Conservation (phyloP, 176 grass and related monocot genomes). For the Phyllostachys edulis region DNA sequence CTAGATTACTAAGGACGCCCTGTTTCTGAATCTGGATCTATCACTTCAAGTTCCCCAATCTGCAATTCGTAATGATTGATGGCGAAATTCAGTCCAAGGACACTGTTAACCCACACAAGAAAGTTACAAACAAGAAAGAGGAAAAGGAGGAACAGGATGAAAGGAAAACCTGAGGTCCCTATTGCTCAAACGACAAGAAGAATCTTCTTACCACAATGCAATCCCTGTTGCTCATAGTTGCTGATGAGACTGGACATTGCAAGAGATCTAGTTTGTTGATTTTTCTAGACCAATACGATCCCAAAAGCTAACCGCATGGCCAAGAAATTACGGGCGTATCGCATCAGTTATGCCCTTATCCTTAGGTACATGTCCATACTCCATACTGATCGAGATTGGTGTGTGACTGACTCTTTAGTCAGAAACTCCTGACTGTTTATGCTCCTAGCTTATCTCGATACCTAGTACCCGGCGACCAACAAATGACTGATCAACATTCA, state of each 20-base stretch:
- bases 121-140: slow-evolving; percentile 11
- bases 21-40: slow-evolving; percentile 31
- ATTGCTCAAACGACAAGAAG: slow-evolving; percentile 43
- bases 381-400: not conserved
- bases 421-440: not conserved
- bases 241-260: slow-evolving; percentile 46
- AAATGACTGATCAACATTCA: not conserved
- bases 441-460: not conserved
- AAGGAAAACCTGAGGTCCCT: slow-evolving; percentile 45
- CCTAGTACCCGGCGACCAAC: not conserved
- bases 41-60: slow-evolving; percentile 32
- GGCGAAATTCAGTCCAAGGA: slow-evolving; percentile 21
- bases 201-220: slow-evolving; percentile 46
- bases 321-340: not conserved
- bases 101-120: slow-evolving; percentile 31
- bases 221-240: slow-evolving; percentile 29
- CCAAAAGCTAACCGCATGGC: not conserved
- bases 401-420: not conserved
- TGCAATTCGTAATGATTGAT: slow-evolving; percentile 31
- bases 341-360: not conserved
- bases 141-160: slow-evolving; percentile 33
- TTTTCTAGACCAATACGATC: not conserved
- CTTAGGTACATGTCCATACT: not conserved
- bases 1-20: not conserved
- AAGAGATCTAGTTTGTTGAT: not conserved